Base-by-base conservation (phyloP, 148 eudicot species). In the Cornus florida region DNA sequence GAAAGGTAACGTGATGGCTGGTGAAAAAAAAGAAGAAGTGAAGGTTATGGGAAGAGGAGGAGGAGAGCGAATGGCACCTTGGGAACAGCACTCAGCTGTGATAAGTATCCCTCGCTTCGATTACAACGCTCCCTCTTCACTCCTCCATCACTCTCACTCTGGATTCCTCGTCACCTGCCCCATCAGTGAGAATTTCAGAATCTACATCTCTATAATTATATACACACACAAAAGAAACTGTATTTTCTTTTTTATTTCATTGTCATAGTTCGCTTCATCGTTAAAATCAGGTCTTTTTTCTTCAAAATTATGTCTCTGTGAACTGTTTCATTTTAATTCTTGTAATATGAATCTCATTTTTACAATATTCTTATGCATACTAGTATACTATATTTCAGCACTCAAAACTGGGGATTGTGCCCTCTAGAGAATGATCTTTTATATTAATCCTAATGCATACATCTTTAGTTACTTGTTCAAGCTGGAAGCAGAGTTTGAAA, bases 111-210 rank as follows among this genome's bases (percentile, higher is more conserved):
- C 96, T 86, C 92, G 96, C 17, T 90, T 71, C 76, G 91, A 91
- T 82, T 92, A 91, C 90, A 91, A 88, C 65, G 97, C 97, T 66
- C 90, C 94, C 33, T 85, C 97, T 80, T 84, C 94, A 43, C 86
- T 92, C 56, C 92, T 91, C 67, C 89, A 68, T 14, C 84, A 78
- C 73, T 92, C 94, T 6, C 86, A 80, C 59, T 79, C 93, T 76
- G 97, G 94, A 14, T 92, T 92, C 69, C 92, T 92, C 81, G 76
- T 92, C 65, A 92, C 97, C 71, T 92, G 92, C 86, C 97, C 97
- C 60, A 84, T 92, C 77, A 91, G 94, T 92, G 16, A 77, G 88
- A 67, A 24, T 33, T 35, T 31, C 43, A 24, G 39, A 39, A 68
- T 57, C 67, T 81, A 13, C 67, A 69, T 33, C 59, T 53, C 59